A percentile compares a stretch with the other conserved stretches of the same genome.
Conservation (phyloP, 169 alveolate genomes). For the Cystoisospora suis region DNA sequence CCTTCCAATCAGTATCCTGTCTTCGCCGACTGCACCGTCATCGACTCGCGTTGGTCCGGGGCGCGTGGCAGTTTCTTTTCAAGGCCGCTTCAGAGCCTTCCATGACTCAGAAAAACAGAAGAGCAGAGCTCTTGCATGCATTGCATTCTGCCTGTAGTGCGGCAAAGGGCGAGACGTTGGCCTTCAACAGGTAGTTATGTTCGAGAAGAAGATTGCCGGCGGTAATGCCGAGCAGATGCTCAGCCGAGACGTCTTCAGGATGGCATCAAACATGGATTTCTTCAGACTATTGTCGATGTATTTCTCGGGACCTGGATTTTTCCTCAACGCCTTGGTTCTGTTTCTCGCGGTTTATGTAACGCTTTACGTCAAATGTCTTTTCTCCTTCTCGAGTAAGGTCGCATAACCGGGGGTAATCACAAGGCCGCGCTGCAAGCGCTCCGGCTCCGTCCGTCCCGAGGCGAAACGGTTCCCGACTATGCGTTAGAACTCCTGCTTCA, state of each 20-base stretch:
- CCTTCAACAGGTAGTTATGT: constrained; percentile 61
- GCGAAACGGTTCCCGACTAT: too few species aligned
- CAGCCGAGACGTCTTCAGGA: constrained; percentile 57
- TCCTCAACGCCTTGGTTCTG: constrained; percentile 52
- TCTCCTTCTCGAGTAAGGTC: constrained; percentile 54
- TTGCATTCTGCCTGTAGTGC: constrained; percentile 49
- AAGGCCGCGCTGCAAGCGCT: too few species aligned
- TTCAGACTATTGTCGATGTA: constrained; percentile 60
- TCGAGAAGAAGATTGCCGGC: constrained; percentile 63
- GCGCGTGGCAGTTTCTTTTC: too few species aligned
- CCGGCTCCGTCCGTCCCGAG: too few species aligned
- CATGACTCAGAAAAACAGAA: too few species aligned
- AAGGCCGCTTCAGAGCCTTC: too few species aligned
- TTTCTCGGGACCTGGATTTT: constrained; percentile 63
- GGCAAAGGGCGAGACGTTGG: constrained; percentile 69
- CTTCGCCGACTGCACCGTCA: too few species aligned
- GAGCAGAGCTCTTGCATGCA: too few species aligned
- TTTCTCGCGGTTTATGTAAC: constrained; percentile 58
- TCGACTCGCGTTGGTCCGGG: too few species aligned
- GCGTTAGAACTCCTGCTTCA: too few species aligned
- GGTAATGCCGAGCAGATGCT: constrained; percentile 66
- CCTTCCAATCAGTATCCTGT: too few species aligned
- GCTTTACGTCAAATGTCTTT: constrained; percentile 56
- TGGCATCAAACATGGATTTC: constrained; percentile 62
- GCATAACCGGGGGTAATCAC: not conserved